Evolutionary conservation across 2,329 filamentous ascomycete genomes (phyloP), one percentile per base, ranked within the genome.

Genomic region (Aspergillus sp.): DNA sequence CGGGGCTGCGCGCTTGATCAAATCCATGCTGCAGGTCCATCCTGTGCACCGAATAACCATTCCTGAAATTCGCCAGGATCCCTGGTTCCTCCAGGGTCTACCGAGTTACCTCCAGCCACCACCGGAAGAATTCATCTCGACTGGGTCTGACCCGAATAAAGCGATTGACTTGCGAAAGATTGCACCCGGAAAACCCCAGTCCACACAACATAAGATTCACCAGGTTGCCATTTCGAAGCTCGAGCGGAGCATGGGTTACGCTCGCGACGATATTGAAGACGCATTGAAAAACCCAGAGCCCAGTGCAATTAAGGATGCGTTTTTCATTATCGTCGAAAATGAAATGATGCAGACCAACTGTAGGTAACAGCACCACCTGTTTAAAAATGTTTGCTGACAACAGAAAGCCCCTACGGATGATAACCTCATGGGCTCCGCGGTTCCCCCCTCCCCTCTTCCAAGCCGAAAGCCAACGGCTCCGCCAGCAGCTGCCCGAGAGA

Each of bases 241-340:
- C 45, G 93, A 91, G 60, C 93, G 91, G 71, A 96, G 89, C 1
- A 97, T 98, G 90, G 93, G 93, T 50, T 98, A 98, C 64, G 89
- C 86, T 33, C 91, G 88, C 65, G 85, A 85, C 51, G 93, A 98
- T 72, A 91, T 98, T 45, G 86, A 96, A 63, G 93, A 97, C 67
- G 91, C 93, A 26, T 74, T 98, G 52, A 85, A 86, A 60, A 89
- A 88, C 47, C 83, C 93, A 45, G 93, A 98, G 65, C 93, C 93
- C 8, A 97, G 90, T 48, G 90, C 93, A 7, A 96, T 98, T 75
- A 98, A 98, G 71, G 93, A 98, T 69, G 93, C 93, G 1, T 98
- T 97, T 71, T 83, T 96, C 70, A 98, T 98, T 65, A 88, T 98
- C 28, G 82, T 91, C 45, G 93, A 98, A 69, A 97, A 97, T 65